Conservation (phyloP, 2,329 filamentous ascomycete genomes). For the Aspergillus sp. region DNA sequence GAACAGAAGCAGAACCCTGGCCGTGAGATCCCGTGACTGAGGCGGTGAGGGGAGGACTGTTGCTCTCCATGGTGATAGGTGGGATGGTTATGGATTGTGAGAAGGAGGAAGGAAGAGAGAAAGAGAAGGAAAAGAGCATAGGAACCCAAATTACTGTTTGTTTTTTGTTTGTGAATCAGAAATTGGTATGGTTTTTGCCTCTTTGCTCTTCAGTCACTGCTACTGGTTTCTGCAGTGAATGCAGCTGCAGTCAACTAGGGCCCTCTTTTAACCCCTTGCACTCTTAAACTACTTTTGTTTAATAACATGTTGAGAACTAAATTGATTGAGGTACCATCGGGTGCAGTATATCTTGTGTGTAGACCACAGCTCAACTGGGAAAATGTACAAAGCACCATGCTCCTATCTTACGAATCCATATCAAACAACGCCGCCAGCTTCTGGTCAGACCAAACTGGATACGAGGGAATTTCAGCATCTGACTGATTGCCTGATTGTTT, state of each 20-base stretch:
- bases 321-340: no score
- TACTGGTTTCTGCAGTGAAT: conserved; percentile 9
- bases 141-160: neutral
- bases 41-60: conserved; percentile 4
- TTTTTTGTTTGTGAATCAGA: neutral
- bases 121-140: neutral
- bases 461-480: conserved; percentile 12
- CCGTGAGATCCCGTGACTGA: conserved; percentile 4
- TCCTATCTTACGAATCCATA: conserved; percentile 23
- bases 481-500: conserved; percentile 10
- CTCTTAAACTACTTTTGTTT: conserved; percentile 2
- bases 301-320: neutral
- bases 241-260: neutral
- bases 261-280: conserved; percentile 12
- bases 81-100: neutral
- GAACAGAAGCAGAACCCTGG: conserved; percentile 11
- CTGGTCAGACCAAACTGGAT: conserved; percentile 20
- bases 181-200: conserved; percentile 4
- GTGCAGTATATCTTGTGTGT: no score
- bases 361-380: neutral
- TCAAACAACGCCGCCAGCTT: conserved; percentile 33
- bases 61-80: conserved; percentile 3
- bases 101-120: neutral
- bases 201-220: conserved; percentile 2
- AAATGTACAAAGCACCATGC: neutral